Evolutionary conservation across 371 early-diverging fungal genomes (phyloP).

Genomic region (Rhizopus delemar): DNA sequence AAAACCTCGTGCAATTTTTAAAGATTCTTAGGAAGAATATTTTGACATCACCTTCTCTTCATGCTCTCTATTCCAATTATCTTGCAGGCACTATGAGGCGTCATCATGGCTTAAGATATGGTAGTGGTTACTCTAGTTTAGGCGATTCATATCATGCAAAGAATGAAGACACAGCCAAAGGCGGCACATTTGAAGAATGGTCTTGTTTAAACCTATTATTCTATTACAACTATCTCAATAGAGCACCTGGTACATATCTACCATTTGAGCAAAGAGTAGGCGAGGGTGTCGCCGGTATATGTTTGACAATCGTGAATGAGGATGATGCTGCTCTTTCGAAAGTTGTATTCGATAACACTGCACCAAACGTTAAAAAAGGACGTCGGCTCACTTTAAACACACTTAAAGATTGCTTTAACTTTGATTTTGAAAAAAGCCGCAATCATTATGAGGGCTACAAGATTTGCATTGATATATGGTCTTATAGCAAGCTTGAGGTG

Average conservation of each 20-base stretch:
- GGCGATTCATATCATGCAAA: neutral
- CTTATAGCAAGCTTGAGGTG: constrained; percentile 61
- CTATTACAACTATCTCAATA: constrained; percentile 46
- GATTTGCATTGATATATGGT: constrained; percentile 71
- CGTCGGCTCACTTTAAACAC: constrained; percentile 5
- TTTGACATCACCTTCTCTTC: constrained; percentile 42
- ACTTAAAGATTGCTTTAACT: constrained; percentile 21
- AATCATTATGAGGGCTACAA: constrained; percentile 10
- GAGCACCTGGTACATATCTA: constrained; percentile 46
- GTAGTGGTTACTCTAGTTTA: neutral
- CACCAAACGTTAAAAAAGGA: neutral
- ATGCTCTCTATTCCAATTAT: constrained; percentile 57
- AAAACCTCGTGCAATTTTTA: constrained; percentile 63
- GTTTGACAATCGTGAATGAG: constrained; percentile 14
- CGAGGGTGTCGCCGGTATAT: constrained; percentile 71
- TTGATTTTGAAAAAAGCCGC: constrained; percentile 16
- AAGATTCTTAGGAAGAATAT: constrained; percentile 70
- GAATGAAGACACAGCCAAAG: neutral
- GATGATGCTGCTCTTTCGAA: constrained; percentile 10
- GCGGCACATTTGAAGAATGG: constrained; percentile 14
- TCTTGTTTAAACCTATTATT: constrained; percentile 33
- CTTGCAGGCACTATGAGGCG: constrained; percentile 47
- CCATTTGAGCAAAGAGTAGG: constrained; percentile 69
- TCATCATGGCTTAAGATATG: constrained; percentile 56
- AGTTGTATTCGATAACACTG: neutral